Conservation (phyloP, 2,329 filamentous ascomycete genomes). For the Claviceps monticola region DNA sequence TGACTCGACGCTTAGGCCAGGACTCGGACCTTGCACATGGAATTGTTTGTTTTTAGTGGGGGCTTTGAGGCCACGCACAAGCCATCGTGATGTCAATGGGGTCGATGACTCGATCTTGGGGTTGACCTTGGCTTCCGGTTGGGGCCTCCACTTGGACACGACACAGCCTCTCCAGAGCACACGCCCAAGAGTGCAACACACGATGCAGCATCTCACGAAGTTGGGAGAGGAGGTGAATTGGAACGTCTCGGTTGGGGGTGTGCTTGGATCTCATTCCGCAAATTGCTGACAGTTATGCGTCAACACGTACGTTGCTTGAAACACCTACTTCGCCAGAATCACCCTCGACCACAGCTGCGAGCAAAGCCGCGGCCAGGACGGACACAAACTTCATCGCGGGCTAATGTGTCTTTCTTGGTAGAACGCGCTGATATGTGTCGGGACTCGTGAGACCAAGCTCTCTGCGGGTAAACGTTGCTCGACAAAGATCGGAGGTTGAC, state of each 20-base stretch:
- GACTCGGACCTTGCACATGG: not conserved
- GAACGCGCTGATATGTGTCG: not conserved
- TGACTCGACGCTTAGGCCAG: not conserved
- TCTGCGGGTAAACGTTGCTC: not conserved
- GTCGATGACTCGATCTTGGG: not conserved
- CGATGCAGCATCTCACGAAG: not conserved
- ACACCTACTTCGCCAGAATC: not conserved
- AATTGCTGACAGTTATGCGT: not conserved
- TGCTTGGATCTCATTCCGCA: not conserved
- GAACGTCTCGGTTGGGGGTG: not conserved
- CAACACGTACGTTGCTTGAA: constrained; percentile 2
- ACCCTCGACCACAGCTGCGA: constrained; percentile 17
- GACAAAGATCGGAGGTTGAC: not conserved
- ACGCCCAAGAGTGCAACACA: not conserved
- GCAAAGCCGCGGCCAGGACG: constrained; percentile 17
- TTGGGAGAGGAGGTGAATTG: not conserved
- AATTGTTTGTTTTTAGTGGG: not conserved
- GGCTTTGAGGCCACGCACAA: not conserved
- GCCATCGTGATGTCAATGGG: not conserved
- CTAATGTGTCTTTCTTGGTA: not conserved
- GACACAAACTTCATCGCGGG: constrained; percentile 20
- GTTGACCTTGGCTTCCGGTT: not conserved
- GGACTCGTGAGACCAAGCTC: not conserved
- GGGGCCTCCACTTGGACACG: not conserved
- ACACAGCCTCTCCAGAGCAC: not conserved